Evolutionary conservation across 495 filamentous ascomycete species (phyloP).

Genomic region (Massariosphaeria phaeospora): DNA sequence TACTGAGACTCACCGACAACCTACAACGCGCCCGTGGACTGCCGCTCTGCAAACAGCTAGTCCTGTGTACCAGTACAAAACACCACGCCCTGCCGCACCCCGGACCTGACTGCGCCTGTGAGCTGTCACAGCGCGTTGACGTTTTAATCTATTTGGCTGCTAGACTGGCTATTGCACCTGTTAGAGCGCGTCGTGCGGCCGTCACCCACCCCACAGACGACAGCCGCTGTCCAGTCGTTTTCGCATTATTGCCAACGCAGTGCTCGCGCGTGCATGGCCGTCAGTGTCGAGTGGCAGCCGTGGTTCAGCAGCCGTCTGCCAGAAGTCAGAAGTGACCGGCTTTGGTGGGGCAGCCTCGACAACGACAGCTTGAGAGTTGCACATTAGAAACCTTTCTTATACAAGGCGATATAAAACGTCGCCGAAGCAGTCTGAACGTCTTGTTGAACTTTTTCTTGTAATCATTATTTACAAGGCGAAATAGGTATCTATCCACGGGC

Average conservation of each 20-base stretch:
- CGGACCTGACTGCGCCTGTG: not conserved
- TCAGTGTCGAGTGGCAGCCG: not conserved
- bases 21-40: not conserved
- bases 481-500: too few relatives aligned
- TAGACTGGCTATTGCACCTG: not conserved
- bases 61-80: not conserved
- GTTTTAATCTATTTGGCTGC: not conserved
- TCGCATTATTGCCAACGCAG: not conserved
- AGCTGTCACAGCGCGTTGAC: not conserved
- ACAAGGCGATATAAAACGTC: too few relatives aligned
- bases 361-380: too few relatives aligned
- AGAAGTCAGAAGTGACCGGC: too few relatives aligned
- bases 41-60: not conserved
- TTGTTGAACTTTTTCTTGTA: too few relatives aligned
- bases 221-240: not conserved
- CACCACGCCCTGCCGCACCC: not conserved
- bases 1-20: too few relatives aligned
- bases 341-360: too few relatives aligned
- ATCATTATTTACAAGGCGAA: too few relatives aligned
- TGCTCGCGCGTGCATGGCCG: not conserved
- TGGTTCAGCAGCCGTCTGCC: not conserved
- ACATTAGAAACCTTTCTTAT: too few relatives aligned
- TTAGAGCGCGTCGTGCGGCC: constrained; percentile 2
- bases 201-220: not conserved
- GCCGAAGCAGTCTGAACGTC: too few relatives aligned